phyloP scores from a whole-genome alignment of 148 eudicot genomes.

The Fallopia convolvulus region DNA sequence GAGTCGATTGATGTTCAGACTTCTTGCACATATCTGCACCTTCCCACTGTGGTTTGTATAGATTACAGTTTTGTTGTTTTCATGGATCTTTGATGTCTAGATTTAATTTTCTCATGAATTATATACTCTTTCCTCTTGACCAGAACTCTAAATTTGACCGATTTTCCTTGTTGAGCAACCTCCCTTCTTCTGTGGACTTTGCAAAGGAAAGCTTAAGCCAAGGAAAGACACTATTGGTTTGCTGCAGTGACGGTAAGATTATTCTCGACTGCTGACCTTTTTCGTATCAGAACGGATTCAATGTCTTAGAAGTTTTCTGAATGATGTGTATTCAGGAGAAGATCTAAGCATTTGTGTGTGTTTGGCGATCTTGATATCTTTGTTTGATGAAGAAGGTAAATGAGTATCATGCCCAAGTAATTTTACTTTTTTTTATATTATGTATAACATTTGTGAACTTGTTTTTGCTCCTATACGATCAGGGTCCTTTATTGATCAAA shows the following conservation, averaged over 20 bases:
- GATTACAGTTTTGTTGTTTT: not conserved
- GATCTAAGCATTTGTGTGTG: conserved; percentile 80
- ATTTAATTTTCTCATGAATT: not conserved
- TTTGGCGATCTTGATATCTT: conserved; percentile 65
- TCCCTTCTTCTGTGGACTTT: conserved; percentile 68
- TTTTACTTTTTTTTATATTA: not conserved
- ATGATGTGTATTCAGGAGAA: conserved; percentile 56
- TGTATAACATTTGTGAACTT: not conserved
- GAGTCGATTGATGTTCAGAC: conserved; percentile 29
- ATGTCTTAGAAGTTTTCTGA: not conserved
- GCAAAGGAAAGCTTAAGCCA: conserved; percentile 49
- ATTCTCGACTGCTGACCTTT: not conserved
- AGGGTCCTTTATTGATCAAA: conserved; percentile 70
- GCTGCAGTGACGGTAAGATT: conserved; percentile 68
- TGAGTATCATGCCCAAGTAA: not conserved
- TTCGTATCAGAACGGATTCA: not conserved
- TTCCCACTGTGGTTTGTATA: conserved; percentile 58
- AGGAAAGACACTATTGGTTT: conserved; percentile 71
- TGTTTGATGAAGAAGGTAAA: conserved; percentile 64
- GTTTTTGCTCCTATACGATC: not conserved
- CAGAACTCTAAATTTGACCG: conserved; percentile 79
- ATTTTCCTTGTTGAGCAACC: conserved; percentile 59
- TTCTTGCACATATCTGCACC: conserved; percentile 46
- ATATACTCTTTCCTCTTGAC: conserved; percentile 9
- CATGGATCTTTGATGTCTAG: conserved; percentile 5